Base-by-base conservation (phyloP, 2,329 filamentous ascomycete species). In the Sporothrix pallida region DNA sequence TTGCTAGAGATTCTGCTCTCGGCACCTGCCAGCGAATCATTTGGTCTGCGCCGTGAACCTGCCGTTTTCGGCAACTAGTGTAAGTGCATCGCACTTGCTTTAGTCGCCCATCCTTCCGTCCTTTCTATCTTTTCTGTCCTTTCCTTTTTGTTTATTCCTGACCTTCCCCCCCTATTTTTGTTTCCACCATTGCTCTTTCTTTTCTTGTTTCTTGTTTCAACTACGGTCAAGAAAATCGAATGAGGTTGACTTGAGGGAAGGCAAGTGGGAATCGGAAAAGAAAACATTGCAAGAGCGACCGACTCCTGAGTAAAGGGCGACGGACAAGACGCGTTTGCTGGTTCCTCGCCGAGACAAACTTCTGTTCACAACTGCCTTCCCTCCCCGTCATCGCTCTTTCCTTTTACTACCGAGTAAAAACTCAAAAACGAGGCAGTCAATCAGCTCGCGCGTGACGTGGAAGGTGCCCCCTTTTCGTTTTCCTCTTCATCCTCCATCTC, bases 1-100 rank as follows among this genome's bases (percentile, higher is more conserved):
- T 20, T 48, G 31, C 31, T 37, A 5, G 23, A n/a, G 44, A 8
- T 44, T 17, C 12, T 12, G 3, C n/a, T 31, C 15, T 58, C 48
- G 72, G 56, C 67, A 58, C 56, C 37, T 73, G 56, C 58, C 46
- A 70, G 54, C 72, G 20, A 70, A 65, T 70, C 72, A 63, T 54
- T 73, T n/a, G 17, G 8, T 46, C 20, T 12, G 26, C 17, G 15
- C 10, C 50, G 26, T 37, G 63, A 31, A 26, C 71, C 52, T 69
- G 26, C 63, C 52, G 17, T 26, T 23, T 42, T 26, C 67, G 68
- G 31, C 62, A 48, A 6, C 17, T 23, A 48, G n/a, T 48, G 62
- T 65, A 46, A 48, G 62, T 65, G 42, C 42, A 46, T 26, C 62
- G 12, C 62, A 7, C 62, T 70, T 42, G 10, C 48, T 15, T n/a